phyloP scores from a whole-genome alignment of 805 yeast species.

The Teunomyces stri region DNA sequence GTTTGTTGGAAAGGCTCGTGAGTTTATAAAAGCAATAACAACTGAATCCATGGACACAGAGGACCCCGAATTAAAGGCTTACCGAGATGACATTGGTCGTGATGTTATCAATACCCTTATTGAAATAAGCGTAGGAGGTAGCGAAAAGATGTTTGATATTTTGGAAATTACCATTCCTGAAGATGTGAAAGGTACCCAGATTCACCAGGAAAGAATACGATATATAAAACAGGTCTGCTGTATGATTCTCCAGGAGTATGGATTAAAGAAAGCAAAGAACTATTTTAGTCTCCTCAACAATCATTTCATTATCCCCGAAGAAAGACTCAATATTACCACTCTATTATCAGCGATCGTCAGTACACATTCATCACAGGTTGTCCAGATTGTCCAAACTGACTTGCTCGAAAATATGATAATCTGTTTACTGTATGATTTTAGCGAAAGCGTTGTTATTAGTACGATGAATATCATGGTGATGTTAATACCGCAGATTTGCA shows the following conservation, averaged over 20 bases:
- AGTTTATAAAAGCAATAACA: slow-evolving; percentile 22
- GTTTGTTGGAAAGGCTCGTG: slow-evolving; percentile 32
- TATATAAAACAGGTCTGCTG: slow-evolving; percentile 47
- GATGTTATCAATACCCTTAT: slow-evolving; percentile 24
- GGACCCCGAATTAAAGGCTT: slow-evolving; percentile 19
- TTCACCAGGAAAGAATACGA: slow-evolving; percentile 47
- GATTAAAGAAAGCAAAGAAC: slow-evolving; percentile 30
- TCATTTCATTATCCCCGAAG: slow-evolving; percentile 27
- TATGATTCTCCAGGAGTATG: slow-evolving; percentile 41
- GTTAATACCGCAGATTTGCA: slow-evolving; percentile 44
- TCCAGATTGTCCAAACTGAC: slow-evolving; percentile 29
- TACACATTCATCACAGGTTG: slow-evolving; percentile 22
- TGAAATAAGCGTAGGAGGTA: slow-evolving; percentile 22
- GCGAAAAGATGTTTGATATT: slow-evolving; percentile 12
- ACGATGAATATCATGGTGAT: slow-evolving; percentile 30
- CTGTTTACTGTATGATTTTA: slow-evolving; percentile 41
- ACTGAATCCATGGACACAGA: slow-evolving; percentile 13
- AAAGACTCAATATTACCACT: slow-evolving; percentile 38
- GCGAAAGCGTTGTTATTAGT: slow-evolving; percentile 38
- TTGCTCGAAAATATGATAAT: slow-evolving; percentile 37
- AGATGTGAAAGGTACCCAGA: slow-evolving; percentile 26
- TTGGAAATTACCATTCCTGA: slow-evolving; percentile 15
- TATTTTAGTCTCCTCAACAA: slow-evolving; percentile 38
- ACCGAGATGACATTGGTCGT: slow-evolving; percentile 20
- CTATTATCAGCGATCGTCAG: slow-evolving; percentile 36